phyloP scores from a whole-genome alignment of 257 asterid species.

The Solanum lignicaule region DNA sequence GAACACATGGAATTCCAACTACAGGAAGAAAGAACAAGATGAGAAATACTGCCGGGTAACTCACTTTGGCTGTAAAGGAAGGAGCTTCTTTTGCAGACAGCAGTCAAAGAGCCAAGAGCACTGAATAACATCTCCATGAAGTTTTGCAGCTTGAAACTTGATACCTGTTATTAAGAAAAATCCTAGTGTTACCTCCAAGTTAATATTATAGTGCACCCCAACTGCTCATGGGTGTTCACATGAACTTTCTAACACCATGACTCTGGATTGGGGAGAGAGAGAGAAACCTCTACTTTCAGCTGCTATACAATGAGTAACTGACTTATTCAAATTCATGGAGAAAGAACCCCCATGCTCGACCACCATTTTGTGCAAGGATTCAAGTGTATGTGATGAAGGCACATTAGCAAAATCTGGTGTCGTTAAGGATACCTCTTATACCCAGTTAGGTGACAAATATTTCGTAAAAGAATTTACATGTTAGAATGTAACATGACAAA shows the following conservation, averaged over 20 bases:
- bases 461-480: neutral
- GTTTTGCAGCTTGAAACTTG: constrained; percentile 92
- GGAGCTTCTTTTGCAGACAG: constrained; percentile 62
- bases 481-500: neutral
- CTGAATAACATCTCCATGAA: constrained; percentile 76
- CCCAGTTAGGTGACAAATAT: neutral
- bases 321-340: constrained; percentile 88
- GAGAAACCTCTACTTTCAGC: constrained; percentile 77
- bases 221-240: neutral
- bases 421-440: constrained; percentile 43
- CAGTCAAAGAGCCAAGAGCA: constrained; percentile 80
- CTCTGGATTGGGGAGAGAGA: neutral
- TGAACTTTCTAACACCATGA: neutral
- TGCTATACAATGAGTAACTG: constrained; percentile 85
- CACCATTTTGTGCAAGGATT: constrained; percentile 82
- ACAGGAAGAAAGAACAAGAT: constrained; percentile 1
- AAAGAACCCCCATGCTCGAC: constrained; percentile 87
- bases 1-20: neutral
- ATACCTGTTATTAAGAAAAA: constrained; percentile 38
- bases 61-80: constrained; percentile 82
- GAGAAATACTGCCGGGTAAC: constrained; percentile 1
- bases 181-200: neutral
- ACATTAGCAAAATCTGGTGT: constrained; percentile 67
- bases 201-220: neutral
- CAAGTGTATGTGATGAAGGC: constrained; percentile 60